Conservation (phyloP, 495 filamentous ascomycete species). For the Penicillium paradoxum region DNA sequence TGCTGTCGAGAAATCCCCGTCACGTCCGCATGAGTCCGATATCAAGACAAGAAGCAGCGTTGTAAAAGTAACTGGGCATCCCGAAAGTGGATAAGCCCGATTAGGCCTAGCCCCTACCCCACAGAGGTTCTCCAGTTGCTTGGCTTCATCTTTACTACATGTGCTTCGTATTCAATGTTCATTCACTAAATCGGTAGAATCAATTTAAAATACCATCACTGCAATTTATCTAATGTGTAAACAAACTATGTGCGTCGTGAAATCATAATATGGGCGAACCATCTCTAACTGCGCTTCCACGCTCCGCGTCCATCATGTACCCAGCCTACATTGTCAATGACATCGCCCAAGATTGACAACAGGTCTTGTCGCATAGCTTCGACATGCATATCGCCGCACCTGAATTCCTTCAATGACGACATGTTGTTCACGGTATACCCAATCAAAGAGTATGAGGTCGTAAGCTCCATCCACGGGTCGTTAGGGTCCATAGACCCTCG, state of each 20-base stretch:
- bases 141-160: background rate
- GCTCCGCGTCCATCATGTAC: slow-evolving; percentile 20
- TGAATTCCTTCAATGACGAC: slow-evolving; percentile 22
- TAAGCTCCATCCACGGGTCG: slow-evolving; percentile 44
- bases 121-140: background rate
- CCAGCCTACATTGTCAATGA: slow-evolving; percentile 25
- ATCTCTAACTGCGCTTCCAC: background rate
- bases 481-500: slow-evolving; percentile 39
- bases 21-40: no score
- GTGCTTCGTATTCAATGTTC: background rate
- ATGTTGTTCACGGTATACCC: slow-evolving; percentile 26
- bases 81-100: background rate
- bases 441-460: slow-evolving; percentile 37
- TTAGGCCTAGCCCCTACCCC: background rate
- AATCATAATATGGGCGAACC: background rate
- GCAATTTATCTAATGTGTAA: no score
- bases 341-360: slow-evolving; percentile 17
- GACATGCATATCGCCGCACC: slow-evolving; percentile 26
- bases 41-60: no score
- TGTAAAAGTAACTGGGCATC: no score
- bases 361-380: slow-evolving; percentile 30
- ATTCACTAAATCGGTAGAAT: no score
- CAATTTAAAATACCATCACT: no score
- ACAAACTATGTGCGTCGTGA: background rate
- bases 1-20: background rate